These are phyloP conservation scores for Nitzschia sp. DNA, from an alignment of 108 stramenopile species.

Conservation along the genomic window DNA sequence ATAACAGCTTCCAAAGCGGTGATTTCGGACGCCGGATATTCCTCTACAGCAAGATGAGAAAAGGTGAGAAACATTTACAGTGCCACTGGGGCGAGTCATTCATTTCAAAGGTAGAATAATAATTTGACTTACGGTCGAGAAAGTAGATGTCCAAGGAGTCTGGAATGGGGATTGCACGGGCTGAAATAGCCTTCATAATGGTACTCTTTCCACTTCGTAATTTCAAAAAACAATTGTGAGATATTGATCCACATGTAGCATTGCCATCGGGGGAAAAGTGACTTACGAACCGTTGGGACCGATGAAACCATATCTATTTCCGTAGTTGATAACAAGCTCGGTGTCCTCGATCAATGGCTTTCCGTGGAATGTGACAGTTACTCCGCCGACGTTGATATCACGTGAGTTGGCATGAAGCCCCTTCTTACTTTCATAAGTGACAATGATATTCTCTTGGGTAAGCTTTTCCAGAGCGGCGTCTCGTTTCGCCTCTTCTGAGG, in stretches of 20 bases:
- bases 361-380: constrained; percentile 94
- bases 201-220: constrained; percentile 88
- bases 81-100: too few species aligned
- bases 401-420: constrained; percentile 86
- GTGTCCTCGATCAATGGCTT: constrained; percentile 87
- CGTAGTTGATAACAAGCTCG: constrained; percentile 89
- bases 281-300: constrained; percentile 67
- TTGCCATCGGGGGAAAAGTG: too few species aligned
- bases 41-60: too few species aligned
- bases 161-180: constrained; percentile 95
- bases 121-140: too few species aligned
- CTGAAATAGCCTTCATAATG: constrained; percentile 95
- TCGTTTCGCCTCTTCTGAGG: constrained; percentile 55
- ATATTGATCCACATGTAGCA: too few species aligned
- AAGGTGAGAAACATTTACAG: too few species aligned
- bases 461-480: constrained; percentile 75
- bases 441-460: constrained; percentile 73
- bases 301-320: constrained; percentile 93
- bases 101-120: too few species aligned
- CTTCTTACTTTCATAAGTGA: constrained; percentile 81
- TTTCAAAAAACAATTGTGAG: too few species aligned
- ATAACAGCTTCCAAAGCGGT: constrained; percentile 97
- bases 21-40: constrained; percentile 93
- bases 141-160: constrained; percentile 96
- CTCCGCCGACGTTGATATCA: constrained; percentile 95